phyloP scores from a whole-genome alignment of 805 yeast species.

The Cyberlindnera maclurae region DNA sequence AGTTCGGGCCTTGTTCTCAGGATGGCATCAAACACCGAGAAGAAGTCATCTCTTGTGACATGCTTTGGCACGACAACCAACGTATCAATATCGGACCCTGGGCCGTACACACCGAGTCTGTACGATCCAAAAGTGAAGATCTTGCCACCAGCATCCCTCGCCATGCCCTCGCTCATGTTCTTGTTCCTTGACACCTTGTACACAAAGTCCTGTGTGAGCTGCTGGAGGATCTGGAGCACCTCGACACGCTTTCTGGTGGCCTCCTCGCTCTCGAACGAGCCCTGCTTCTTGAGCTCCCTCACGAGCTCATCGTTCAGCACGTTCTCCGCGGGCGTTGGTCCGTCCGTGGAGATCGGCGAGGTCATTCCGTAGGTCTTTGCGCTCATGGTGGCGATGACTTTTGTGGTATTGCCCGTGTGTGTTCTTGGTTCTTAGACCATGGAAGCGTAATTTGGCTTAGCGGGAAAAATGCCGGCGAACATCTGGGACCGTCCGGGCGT shows the following conservation, averaged over 20 bases:
- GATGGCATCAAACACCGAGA: constrained; percentile 67
- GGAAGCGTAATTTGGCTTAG: too few relatives aligned
- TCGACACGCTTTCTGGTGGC: constrained; percentile 78
- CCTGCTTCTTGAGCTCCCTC: constrained; percentile 70
- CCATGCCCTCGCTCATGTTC: constrained; percentile 97
- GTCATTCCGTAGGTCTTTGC: constrained; percentile 23
- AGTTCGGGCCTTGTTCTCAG: constrained; percentile 70
- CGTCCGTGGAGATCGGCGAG: constrained; percentile 73
- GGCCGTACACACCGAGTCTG: constrained; percentile 93
- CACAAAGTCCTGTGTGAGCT: constrained; percentile 74
- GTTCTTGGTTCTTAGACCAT: too few relatives aligned
- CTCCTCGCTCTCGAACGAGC: constrained; percentile 82
- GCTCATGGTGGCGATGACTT: not conserved
- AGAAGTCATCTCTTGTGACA: constrained; percentile 84
- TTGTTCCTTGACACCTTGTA: constrained; percentile 69
- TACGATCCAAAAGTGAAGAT: constrained; percentile 95
- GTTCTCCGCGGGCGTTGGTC: constrained; percentile 78
- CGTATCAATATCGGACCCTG: constrained; percentile 97
- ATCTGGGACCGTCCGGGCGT: not conserved
- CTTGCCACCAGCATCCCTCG: constrained; percentile 94
- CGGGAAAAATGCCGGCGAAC: too few relatives aligned
- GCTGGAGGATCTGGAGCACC: constrained; percentile 65
- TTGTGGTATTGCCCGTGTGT: too few relatives aligned
- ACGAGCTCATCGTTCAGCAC: constrained; percentile 68
- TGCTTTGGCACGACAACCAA: constrained; percentile 96